Evolutionary conservation across 1,284 basidiomycete genomes (phyloP).

Genomic region (Microbotryomycetes sp.): DNA sequence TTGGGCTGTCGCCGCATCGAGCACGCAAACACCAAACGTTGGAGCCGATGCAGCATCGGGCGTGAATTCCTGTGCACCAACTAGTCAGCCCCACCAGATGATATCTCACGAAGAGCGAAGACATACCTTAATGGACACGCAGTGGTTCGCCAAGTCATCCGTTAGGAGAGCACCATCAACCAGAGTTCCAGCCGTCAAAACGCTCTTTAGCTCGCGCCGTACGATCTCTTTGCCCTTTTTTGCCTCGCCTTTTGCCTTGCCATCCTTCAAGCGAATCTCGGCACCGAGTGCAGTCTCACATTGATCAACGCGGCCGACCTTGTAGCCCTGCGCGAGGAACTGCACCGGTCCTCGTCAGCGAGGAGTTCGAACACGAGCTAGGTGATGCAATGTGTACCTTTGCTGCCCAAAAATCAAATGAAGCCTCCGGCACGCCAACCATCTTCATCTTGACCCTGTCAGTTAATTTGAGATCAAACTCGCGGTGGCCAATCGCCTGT

Average conservation of each 20-base stretch:
- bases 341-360: neutral
- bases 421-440: slow-evolving; percentile 88
- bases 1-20: slow-evolving; percentile 93
- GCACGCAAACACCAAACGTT: slow-evolving; percentile 80
- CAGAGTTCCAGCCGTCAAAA: slow-evolving; percentile 94
- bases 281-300: slow-evolving; percentile 75
- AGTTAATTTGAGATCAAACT: slow-evolving; percentile 88
- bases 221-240: slow-evolving; percentile 38
- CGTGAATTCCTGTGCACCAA: slow-evolving; percentile 45
- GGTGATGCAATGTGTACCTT: slow-evolving; percentile 45
- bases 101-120: neutral
- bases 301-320: slow-evolving; percentile 88
- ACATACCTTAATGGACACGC: slow-evolving; percentile 72
- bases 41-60: slow-evolving; percentile 34
- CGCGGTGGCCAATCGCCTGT: slow-evolving; percentile 66
- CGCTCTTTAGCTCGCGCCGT: slow-evolving; percentile 76
- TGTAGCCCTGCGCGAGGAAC: slow-evolving; percentile 30
- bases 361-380: neutral
- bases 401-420: slow-evolving; percentile 88
- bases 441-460: slow-evolving; percentile 96
- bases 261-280: slow-evolving; percentile 47
- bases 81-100: slow-evolving; percentile 40
- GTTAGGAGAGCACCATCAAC: slow-evolving; percentile 82
- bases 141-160: slow-evolving; percentile 93
- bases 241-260: slow-evolving; percentile 25